Base-by-base conservation (phyloP, 179 eudicot genomes). In the Heliamphora pulchella region DNA sequence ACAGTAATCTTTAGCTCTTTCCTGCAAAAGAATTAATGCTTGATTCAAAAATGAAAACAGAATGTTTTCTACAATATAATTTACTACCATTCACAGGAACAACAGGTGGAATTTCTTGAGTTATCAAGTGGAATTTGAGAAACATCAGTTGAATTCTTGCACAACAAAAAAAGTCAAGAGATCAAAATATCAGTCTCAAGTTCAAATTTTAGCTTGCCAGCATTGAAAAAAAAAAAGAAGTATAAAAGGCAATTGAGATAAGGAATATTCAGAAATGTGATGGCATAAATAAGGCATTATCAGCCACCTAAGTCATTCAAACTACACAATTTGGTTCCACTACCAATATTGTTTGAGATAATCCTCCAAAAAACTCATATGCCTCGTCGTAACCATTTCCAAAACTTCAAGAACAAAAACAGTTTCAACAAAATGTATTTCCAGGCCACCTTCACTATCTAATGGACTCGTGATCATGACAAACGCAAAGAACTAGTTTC, bases 1-100 rank as follows among this genome's bases (percentile, higher is more conserved):
- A 66, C 66, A 44, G 82, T 94, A 93, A 14, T 85, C 97, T 68
- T 55, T 80, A 81, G 93, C 89, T 81, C 80, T 78, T 43, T 87
- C 94, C 98, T 94, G 90, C 86, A 84, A 71, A 44, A 48, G 48
- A 76, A 76, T 58, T 2, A 14, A 55, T 39, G 17, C 50, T 78
- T 63, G 57, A 44, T 70, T 71, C 18, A 51, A 75, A 39, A 20
- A 50, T 57, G 1, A 71, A 48, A 73, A 71, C 62, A 73, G n/a
- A 64, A 22, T 3, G 4, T 20, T 51, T 51, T 11, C n/a, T 22
- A 18, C 10, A 10, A 22, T 10, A 50, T 10, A 46, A 50, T 72
- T 20, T 20, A 72, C n/a, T 8, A 50, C 14, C 59, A 46, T 46
- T 47, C 2, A 71, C 51, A 71, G 13, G 2, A 71, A 8, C 47